These are phyloP conservation scores for Phytophthora rubi DNA, from an alignment of 352 stramenopile species.

Conservation along the genomic window DNA sequence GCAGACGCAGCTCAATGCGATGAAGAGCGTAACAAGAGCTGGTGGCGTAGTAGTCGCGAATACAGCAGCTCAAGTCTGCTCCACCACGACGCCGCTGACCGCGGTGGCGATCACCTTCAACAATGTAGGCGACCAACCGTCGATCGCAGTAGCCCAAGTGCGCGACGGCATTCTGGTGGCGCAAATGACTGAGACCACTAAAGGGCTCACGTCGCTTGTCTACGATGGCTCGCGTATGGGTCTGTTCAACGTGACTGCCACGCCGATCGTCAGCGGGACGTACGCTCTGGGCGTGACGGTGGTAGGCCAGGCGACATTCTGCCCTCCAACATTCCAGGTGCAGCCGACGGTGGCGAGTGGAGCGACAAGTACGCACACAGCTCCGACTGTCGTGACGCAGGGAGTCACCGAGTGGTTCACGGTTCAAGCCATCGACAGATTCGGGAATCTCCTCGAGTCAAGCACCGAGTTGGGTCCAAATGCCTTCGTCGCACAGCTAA, in stretches of 20 bases:
- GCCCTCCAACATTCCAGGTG: slow-evolving; percentile 81
- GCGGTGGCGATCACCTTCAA: slow-evolving; percentile 58
- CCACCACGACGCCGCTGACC: slow-evolving; percentile 30
- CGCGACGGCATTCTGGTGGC: slow-evolving; percentile 65
- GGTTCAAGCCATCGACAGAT: slow-evolving; percentile 91
- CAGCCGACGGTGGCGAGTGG: slow-evolving; percentile 76
- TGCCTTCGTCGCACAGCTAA: slow-evolving; percentile 69
- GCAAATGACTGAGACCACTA: slow-evolving; percentile 57
- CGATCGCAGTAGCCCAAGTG: slow-evolving; percentile 44
- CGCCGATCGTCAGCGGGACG: slow-evolving; percentile 76
- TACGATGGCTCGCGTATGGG: slow-evolving; percentile 69
- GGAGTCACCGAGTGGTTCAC: slow-evolving; percentile 76
- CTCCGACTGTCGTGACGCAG: slow-evolving; percentile 81
- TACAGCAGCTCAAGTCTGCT: slow-evolving; percentile 40
- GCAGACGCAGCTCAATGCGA: slow-evolving; percentile 55
- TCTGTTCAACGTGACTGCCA: slow-evolving; percentile 86
- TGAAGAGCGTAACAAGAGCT: slow-evolving; percentile 40
- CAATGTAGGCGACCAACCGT: slow-evolving; percentile 49
- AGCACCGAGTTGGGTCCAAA: slow-evolving; percentile 62
- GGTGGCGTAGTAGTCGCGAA: slow-evolving; percentile 67
- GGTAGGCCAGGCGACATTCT: slow-evolving; percentile 54
- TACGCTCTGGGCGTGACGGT: slow-evolving; percentile 74
- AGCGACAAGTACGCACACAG: slow-evolving; percentile 77
- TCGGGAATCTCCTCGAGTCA: slow-evolving; percentile 91
- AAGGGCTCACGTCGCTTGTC: slow-evolving; percentile 73